Conservation (phyloP, 176 grass and related monocot genomes). For the Rhynchospora tenuis region DNA sequence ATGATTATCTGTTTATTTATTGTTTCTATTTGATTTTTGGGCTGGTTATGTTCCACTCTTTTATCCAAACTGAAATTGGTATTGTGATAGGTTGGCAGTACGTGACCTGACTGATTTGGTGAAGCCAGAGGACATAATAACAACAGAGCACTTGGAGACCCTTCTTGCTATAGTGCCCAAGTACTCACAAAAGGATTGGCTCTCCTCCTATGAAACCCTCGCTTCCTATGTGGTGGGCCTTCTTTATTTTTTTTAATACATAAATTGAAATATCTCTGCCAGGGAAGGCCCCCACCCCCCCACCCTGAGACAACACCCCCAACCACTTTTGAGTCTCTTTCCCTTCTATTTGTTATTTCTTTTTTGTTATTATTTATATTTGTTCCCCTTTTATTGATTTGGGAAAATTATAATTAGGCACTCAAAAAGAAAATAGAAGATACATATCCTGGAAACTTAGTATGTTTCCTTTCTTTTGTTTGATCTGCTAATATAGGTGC, state of each 20-base stretch:
- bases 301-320: neutral
- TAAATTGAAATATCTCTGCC: neutral
- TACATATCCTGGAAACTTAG: neutral
- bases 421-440: neutral
- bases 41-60: neutral
- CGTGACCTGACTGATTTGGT: conserved; percentile 87
- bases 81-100: conserved; percentile 61
- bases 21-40: neutral
- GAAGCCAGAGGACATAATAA: conserved; percentile 78
- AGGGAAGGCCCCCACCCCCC: neutral
- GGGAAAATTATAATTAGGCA: neutral
- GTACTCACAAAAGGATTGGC: conserved; percentile 95
- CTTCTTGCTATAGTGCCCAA: conserved; percentile 93
- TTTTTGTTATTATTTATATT: too few species aligned
- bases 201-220: conserved; percentile 76
- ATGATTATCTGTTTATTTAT: neutral
- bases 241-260: neutral
- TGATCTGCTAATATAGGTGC: conserved; percentile 47
- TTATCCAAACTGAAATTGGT: neutral
- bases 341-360: too few species aligned
- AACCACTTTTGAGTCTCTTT: too few species aligned
- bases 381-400: neutral
- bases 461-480: neutral
- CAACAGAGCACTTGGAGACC: conserved; percentile 85
- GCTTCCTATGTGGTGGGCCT: conserved; percentile 75